A percentile compares a stretch with the other conserved stretches of the same genome.
phyloP scores from a whole-genome alignment of 345 rosid species.

The Linum lewisii region DNA sequence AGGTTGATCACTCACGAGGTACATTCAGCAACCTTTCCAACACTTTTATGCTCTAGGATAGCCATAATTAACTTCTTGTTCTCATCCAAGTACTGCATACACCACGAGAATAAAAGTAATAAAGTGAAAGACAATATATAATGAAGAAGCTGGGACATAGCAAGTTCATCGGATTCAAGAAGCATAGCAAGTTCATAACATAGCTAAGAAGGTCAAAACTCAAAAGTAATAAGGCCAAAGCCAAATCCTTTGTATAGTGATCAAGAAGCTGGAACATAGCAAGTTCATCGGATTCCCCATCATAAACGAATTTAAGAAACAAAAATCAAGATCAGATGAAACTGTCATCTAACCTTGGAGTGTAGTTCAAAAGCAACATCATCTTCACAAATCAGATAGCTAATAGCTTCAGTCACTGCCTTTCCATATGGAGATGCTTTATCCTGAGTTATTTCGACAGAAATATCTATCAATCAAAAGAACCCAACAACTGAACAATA shows the following conservation, averaged over 20 bases:
- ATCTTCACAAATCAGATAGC: constrained; percentile 40
- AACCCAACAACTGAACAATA: background rate
- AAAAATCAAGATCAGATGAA: too few species aligned
- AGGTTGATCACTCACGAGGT: too few species aligned
- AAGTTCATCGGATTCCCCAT: constrained; percentile 9
- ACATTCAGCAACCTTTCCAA: too few species aligned
- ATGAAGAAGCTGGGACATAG: too few species aligned
- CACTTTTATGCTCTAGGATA: too few species aligned
- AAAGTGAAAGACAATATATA: too few species aligned
- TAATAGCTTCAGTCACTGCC: constrained; percentile 50
- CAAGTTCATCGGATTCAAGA: constrained; percentile 1
- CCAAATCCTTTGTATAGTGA: constrained; percentile 63
- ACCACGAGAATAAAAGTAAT: too few species aligned
- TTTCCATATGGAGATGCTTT: constrained; percentile 66
- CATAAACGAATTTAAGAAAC: too few species aligned
- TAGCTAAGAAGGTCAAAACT: constrained; percentile 46
- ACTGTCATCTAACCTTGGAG: constrained; percentile 47
- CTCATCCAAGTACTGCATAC: too few species aligned
- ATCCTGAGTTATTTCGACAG: constrained; percentile 28
- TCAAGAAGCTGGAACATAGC: constrained; percentile 48
- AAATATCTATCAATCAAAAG: background rate
- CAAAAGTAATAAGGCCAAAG: too few species aligned
- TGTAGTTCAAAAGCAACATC: constrained; percentile 56
- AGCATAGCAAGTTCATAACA: constrained; percentile 38
- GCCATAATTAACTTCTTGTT: too few species aligned